Base-by-base conservation (phyloP, 78 protist species). In the Dictyostelium brefeldianum region DNA sequence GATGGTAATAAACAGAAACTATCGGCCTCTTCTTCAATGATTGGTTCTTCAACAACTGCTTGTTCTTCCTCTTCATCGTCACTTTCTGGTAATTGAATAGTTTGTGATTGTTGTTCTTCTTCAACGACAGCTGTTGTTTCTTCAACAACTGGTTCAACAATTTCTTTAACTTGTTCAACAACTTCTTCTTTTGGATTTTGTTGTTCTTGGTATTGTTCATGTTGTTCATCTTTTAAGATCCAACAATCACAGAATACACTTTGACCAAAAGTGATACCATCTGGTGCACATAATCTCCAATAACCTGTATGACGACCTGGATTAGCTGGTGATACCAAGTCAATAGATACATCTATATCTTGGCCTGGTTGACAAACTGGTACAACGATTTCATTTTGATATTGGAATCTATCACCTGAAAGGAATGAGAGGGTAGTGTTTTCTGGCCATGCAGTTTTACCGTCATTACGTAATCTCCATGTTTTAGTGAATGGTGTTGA, bases 401-500 rank as follows among this genome's bases (percentile, higher is more conserved):
- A 70, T 43, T 51, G 36, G 36, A 87, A 27, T 51, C 93, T 41
- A 75, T 95, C 97, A 78, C 97, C 97, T 8, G 71, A 51, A 22
- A 70, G 43, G 64, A 95, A 95, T 10, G 25, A 15, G 5, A 95
- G 80, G 56, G 71, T 70, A 2, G 95, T 36, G 27, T 64, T 77
- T n/a, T 70, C 85, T 80, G 89, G 92, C 97, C 97, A 95, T 12
- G 17, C 8, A 9, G 57, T 56, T 59, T 89, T 65, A 41, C 97
- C 96, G 3, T 80, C 94, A 27, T 95, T 95, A n/a, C 71, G 18
- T 18, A 95, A 6, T 29, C 89, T 64, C 97, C 97, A 95, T 75
- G 59, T 85, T 78, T 95, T 95, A 62, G 93, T 93, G 53, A 95
- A 92, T 18, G 9, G 3, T 9, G 78, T 11, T 20, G 47, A 64